These are phyloP conservation scores for Polygonum maritimum DNA, from an alignment of 148 eudicot genomes.

Conservation along the genomic window DNA sequence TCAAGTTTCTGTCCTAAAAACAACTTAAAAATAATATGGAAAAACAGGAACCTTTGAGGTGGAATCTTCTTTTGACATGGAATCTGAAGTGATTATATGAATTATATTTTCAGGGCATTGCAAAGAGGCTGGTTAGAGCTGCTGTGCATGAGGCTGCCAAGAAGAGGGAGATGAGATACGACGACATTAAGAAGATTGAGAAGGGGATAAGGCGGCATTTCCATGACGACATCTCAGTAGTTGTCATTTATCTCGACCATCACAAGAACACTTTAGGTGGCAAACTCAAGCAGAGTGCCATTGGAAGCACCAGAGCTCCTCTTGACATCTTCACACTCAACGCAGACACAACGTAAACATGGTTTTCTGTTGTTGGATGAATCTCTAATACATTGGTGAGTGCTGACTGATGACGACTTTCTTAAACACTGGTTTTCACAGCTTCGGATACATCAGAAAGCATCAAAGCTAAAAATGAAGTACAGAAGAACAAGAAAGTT, in stretches of 20 bases:
- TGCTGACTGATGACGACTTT: not conserved
- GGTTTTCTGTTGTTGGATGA: not conserved
- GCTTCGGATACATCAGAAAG: conserved; percentile 3
- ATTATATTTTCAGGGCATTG: conserved; percentile 16
- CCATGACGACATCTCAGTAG: conserved; percentile 29
- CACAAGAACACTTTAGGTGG: not conserved
- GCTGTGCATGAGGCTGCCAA: conserved; percentile 22
- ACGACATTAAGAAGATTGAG: conserved; percentile 27
- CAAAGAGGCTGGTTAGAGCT: conserved; percentile 22
- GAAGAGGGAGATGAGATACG: conserved; percentile 32
- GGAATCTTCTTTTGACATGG: not conserved
- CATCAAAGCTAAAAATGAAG: not conserved
- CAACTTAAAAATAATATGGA: not conserved
- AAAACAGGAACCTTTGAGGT: not conserved
- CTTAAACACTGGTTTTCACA: conserved; percentile 5
- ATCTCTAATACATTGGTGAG: not conserved
- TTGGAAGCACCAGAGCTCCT: conserved; percentile 10
- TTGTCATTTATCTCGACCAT: conserved; percentile 18
- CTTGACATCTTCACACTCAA: conserved; percentile 2
- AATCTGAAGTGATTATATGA: not conserved
- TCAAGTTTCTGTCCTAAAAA: not conserved
- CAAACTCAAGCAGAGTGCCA: conserved; percentile 2
- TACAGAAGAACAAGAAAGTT: not conserved
- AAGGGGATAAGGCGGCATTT: conserved; percentile 28
- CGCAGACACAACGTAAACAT: not conserved